phyloP scores from a whole-genome alignment of 495 filamentous ascomycete species.

The Antarctomyces pellizariae region DNA sequence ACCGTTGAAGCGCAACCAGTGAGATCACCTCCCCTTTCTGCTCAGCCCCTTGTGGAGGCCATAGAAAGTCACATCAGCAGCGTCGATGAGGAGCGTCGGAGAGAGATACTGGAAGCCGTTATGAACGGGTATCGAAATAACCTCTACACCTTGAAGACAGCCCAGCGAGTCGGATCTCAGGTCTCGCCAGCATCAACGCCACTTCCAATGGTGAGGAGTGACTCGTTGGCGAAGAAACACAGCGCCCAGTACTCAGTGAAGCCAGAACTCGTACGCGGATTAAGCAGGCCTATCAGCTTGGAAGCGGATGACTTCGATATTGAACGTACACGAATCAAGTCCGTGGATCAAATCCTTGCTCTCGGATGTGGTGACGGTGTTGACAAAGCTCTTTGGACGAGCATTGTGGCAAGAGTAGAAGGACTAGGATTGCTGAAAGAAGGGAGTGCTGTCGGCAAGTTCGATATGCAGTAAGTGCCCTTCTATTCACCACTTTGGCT shows the following conservation, averaged over 20 bases:
- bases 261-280: conserved; percentile 7
- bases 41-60: too few species aligned
- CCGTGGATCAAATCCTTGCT: conserved; percentile 13
- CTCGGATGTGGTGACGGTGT: conserved; percentile 13
- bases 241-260: conserved; percentile 7
- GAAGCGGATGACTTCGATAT: conserved; percentile 7
- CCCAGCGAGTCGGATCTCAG: not conserved
- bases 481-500: not conserved
- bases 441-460: conserved; percentile 10
- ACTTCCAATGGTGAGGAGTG: conserved; percentile 4
- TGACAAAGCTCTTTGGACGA: conserved; percentile 8
- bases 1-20: too few species aligned
- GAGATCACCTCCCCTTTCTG: too few species aligned
- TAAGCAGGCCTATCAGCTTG: conserved; percentile 11
- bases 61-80: too few species aligned
- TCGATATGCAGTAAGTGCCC: conserved; percentile 9
- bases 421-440: conserved; percentile 10
- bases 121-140: too few species aligned
- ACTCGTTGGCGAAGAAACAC: conserved; percentile 6
- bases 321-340: conserved; percentile 6
- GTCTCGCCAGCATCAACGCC: conserved; percentile 3
- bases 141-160: too few species aligned
- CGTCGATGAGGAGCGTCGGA: too few species aligned
- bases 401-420: conserved; percentile 11
- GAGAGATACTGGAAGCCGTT: too few species aligned